Base-by-base conservation (phyloP, 345 rosid species). In the Schrenkiella parvula region DNA sequence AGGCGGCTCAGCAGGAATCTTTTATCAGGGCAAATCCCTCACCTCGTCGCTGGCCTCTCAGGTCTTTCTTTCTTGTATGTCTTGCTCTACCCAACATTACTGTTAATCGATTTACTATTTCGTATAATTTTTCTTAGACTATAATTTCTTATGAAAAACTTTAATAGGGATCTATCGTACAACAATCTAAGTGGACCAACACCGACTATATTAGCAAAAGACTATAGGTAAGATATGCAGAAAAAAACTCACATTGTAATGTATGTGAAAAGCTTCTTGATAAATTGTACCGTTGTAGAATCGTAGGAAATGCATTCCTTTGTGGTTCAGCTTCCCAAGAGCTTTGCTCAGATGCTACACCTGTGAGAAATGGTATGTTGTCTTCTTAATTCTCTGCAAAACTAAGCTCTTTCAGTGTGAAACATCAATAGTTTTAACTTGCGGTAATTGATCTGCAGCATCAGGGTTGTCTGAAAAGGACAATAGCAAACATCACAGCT, bases 121-220 rank as follows among this genome's bases (percentile, higher is more conserved):
- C 0, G 0, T 44, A 54, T 56, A n/a, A 53, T 46, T 53, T 15
- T 38, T 64, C 47, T 55, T 56, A 64, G 8, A 22, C 1, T 35
- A 6, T 1, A 50, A 2, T 15, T 53, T 11, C 6, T 1, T 32
- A 32, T 31, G 32, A 3, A 65, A 13, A 44, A 3, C 12, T 23
- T 61, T 43, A 23, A 44, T 80, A 91, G 99, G 88, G 99, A 95
- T 78, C 83, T 95, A 37, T 95, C 97, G 1, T 91, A 75, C 77
- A 91, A 95, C 77, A 95, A 95, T 82, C 89, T 91, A 21, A 95
- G 96, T 15, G 96, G 97, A 41, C 95, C 97, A 14, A 87, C 86
- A 12, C 99, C 97, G 8, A 89, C 74, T 62, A 91, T 91, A 64
- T 78, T 84, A 65, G 99, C 96, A 8, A 95, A 89, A 64, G 95